A percentile compares a stretch with the other conserved stretches of the same genome.
phyloP scores from a whole-genome alignment of 139 green algal genomes.

The Chlorella sp. region DNA sequence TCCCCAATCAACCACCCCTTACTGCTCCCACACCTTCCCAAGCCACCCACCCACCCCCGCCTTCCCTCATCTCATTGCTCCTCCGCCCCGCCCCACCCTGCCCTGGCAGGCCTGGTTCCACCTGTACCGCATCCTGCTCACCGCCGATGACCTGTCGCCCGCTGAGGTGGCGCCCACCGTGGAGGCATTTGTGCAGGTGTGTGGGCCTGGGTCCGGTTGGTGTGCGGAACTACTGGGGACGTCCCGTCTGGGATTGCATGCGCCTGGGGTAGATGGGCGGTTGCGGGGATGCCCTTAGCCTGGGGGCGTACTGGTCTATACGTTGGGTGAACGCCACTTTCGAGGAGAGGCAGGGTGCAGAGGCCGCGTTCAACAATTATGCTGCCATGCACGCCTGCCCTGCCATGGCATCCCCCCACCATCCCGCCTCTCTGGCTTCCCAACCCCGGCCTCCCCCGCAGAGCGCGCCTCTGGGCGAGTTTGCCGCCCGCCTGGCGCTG shows the following conservation, averaged over 20 bases:
- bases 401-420: background rate
- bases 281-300: no score
- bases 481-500: constrained; percentile 77
- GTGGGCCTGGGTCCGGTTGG: background rate
- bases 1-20: no score
- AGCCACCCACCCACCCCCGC: no score
- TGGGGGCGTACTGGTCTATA: no score
- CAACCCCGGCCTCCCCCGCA: background rate
- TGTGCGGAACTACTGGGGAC: no score
- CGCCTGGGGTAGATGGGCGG: no score
- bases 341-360: no score
- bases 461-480: constrained; percentile 89
- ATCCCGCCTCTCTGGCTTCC: background rate
- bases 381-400: background rate
- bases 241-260: no score
- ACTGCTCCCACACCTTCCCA: no score
- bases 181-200: constrained; percentile 91
- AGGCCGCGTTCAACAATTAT: no score
- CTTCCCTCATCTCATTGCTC: no score
- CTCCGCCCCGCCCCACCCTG: background rate
- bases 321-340: no score
- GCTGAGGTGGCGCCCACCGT: constrained; percentile 57
- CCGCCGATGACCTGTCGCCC: constrained; percentile 19
- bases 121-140: constrained; percentile 81
- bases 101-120: constrained; percentile 87